Evolutionary conservation across 805 yeast species (phyloP).

Genomic region (Saccharomyces jurei): DNA sequence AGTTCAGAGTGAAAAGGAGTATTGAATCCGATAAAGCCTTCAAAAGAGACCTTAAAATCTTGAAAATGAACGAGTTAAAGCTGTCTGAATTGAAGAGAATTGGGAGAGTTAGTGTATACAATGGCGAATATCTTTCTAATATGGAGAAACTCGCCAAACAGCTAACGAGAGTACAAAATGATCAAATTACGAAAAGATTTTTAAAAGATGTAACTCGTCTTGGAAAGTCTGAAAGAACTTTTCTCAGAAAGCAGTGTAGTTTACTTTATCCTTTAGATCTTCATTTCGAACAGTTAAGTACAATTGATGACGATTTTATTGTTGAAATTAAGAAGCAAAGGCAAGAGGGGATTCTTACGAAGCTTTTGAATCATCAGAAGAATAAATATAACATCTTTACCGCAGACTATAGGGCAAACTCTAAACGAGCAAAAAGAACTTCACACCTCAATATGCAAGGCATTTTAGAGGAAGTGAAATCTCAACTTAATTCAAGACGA

Average conservation of each 20-base stretch:
- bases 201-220: background rate
- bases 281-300: background rate
- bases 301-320: background rate
- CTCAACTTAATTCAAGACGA: background rate
- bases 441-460: background rate
- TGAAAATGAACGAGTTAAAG: background rate
- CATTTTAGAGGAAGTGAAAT: background rate
- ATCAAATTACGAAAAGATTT: background rate
- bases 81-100: background rate
- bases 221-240: background rate
- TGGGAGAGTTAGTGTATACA: background rate
- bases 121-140: background rate
- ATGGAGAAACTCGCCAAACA: background rate
- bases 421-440: background rate
- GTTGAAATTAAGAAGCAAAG: conserved; percentile 17
- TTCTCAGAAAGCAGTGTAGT: background rate
- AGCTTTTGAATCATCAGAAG: conserved; percentile 12
- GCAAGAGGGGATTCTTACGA: conserved; percentile 22
- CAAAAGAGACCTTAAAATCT: background rate
- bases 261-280: background rate
- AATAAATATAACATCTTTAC: conserved; percentile 11
- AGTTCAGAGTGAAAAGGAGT: background rate
- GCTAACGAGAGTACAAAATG: background rate
- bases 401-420: background rate
- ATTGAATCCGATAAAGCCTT: background rate